phyloP scores from a whole-genome alignment of 2,329 filamentous ascomycete species.

The Chaetomium strumarium region DNA sequence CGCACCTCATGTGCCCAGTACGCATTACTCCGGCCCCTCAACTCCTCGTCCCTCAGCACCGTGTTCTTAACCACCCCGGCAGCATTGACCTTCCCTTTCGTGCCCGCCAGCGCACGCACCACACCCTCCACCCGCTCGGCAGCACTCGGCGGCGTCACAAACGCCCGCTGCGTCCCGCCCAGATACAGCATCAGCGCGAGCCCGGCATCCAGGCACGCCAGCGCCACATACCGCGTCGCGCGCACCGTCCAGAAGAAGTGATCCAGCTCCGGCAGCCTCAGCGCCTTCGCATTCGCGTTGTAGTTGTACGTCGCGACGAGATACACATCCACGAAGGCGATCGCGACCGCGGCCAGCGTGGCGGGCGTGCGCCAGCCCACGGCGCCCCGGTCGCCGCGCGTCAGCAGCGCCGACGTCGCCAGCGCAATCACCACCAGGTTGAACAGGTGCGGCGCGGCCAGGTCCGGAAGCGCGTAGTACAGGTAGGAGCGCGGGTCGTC shows the following conservation, averaged over 20 bases:
- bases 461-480: slow-evolving; percentile 69
- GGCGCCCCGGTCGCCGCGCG: slow-evolving; percentile 51
- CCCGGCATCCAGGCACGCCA: slow-evolving; percentile 58
- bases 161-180: slow-evolving; percentile 72
- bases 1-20: slow-evolving; percentile 80
- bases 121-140: slow-evolving; percentile 61
- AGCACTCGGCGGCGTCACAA: slow-evolving; percentile 54
- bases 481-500: slow-evolving; percentile 67
- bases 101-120: slow-evolving; percentile 50
- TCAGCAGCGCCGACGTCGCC: slow-evolving; percentile 63
- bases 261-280: slow-evolving; percentile 58
- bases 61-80: slow-evolving; percentile 76
- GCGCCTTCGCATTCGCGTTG: slow-evolving; percentile 56
- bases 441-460: slow-evolving; percentile 70
- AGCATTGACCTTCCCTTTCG: slow-evolving; percentile 63
- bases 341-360: slow-evolving; percentile 53
- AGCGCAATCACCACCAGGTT: slow-evolving; percentile 69
- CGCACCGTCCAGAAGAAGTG: slow-evolving; percentile 67
- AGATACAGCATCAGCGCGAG: slow-evolving; percentile 67
- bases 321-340: slow-evolving; percentile 62
- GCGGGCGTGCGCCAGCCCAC: slow-evolving; percentile 64
- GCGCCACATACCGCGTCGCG: slow-evolving; percentile 53
- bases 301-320: slow-evolving; percentile 59
- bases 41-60: slow-evolving; percentile 62
- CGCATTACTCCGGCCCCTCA: slow-evolving; percentile 58